A percentile compares a stretch with the other conserved stretches of the same genome.
phyloP scores from a whole-genome alignment of 2,329 filamentous ascomycete species.

The Alternaria postmessia region DNA sequence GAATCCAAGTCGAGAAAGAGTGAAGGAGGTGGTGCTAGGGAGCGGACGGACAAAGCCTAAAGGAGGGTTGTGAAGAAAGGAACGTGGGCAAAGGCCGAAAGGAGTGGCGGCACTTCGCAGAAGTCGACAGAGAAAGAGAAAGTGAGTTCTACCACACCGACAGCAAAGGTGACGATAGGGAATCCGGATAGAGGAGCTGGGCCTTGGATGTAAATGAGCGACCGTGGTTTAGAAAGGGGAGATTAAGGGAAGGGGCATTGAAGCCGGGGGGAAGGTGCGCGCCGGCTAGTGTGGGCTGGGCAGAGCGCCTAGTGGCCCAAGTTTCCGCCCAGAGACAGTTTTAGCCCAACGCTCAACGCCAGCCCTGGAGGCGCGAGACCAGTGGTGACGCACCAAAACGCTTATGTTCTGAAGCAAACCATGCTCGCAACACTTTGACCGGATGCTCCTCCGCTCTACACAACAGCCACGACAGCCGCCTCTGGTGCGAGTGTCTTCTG shows the following conservation, averaged over 20 bases:
- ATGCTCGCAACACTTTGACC: constrained; percentile 21
- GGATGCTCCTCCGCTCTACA: constrained; percentile 10
- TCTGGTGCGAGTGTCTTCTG: constrained; percentile 1
- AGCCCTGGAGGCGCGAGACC: constrained; percentile 15
- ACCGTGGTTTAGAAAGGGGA: constrained; percentile 44
- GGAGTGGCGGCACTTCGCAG: constrained; percentile 54
- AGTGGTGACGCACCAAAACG: constrained; percentile 27
- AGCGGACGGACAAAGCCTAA: constrained; percentile 52
- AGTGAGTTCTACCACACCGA: constrained; percentile 49
- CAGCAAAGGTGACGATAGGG: constrained; percentile 45
- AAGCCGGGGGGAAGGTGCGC: constrained; percentile 41
- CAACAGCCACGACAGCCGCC: neutral
- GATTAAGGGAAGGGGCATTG: constrained; percentile 45
- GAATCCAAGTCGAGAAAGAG: constrained; percentile 44
- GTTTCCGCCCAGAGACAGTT: constrained; percentile 13
- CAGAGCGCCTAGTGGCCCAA: constrained; percentile 14
- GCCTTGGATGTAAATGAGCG: constrained; percentile 46
- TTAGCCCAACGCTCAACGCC: constrained; percentile 32
- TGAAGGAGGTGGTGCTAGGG: constrained; percentile 43
- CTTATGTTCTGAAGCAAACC: constrained; percentile 23
- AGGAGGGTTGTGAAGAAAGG: constrained; percentile 40
- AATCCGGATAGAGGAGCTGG: constrained; percentile 44
- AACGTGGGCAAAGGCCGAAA: constrained; percentile 54
- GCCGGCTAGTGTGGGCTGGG: constrained; percentile 19
- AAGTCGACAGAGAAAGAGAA: constrained; percentile 51